phyloP scores from a whole-genome alignment of 2,329 filamentous ascomycete species.

The Aspergillus sp. region DNA sequence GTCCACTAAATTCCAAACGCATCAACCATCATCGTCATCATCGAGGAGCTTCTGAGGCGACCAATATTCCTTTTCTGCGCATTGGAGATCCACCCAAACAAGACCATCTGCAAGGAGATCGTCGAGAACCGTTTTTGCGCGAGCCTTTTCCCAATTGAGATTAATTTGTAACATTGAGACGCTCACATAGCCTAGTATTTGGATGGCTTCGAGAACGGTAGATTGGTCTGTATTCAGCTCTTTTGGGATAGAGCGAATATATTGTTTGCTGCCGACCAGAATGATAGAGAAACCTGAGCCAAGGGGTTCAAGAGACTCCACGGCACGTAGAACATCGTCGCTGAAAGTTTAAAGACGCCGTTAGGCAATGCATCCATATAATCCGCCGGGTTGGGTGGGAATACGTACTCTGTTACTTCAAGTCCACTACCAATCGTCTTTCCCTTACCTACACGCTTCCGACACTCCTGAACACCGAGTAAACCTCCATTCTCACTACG shows the following conservation, averaged over 20 bases:
- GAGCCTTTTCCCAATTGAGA: conserved; percentile 77
- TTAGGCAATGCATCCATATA: not conserved
- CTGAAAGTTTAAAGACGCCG: conserved; percentile 36
- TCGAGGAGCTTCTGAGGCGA: conserved; percentile 48
- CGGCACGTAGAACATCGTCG: conserved; percentile 87
- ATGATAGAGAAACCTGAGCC: conserved; percentile 85
- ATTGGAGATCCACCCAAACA: conserved; percentile 91
- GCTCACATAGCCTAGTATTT: conserved; percentile 85
- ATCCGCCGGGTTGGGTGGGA: not conserved
- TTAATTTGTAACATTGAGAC: conserved; percentile 87
- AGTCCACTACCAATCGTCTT: conserved; percentile 72
- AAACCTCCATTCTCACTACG: conserved; percentile 89
- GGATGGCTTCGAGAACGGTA: conserved; percentile 84
- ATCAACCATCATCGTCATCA: conserved; percentile 23
- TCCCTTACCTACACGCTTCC: conserved; percentile 70
- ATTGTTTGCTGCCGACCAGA: conserved; percentile 76
- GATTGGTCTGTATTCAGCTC: conserved; percentile 95
- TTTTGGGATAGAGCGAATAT: conserved; percentile 90
- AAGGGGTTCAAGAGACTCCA: conserved; percentile 81
- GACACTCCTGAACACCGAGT: conserved; percentile 78
- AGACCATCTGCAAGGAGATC: conserved; percentile 86
- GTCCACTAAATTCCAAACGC: not conserved
- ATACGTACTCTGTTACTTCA: conserved; percentile 71
- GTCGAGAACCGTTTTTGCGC: conserved; percentile 85
- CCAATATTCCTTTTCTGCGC: conserved; percentile 90